These are phyloP conservation scores for Chloroidium sp. DNA, from an alignment of 163 green algal genomes.

Conservation along the genomic window DNA sequence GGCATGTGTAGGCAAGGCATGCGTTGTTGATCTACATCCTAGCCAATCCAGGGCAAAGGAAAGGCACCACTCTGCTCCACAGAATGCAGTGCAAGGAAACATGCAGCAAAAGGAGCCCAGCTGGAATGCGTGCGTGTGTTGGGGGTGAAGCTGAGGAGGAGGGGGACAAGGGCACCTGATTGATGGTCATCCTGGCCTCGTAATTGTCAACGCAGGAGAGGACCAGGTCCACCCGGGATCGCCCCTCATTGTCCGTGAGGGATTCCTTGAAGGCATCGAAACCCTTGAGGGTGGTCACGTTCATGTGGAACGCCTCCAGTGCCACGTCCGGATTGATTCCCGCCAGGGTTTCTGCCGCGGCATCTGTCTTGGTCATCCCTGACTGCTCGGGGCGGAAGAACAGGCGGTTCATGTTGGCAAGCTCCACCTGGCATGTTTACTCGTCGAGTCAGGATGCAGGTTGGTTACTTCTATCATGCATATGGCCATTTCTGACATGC, in stretches of 20 bases:
- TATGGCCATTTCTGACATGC: too few species aligned
- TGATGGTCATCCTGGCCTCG: conserved; percentile 95
- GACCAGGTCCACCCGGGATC: conserved; percentile 79
- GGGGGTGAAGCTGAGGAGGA: not conserved
- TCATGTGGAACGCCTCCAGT: conserved; percentile 87
- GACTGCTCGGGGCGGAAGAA: conserved; percentile 95
- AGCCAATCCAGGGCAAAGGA: not conserved
- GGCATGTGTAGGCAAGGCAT: too few species aligned
- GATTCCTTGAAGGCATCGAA: conserved; percentile 84
- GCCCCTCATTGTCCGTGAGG: conserved; percentile 25
- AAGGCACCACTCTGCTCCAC: not conserved
- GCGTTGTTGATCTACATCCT: too few species aligned
- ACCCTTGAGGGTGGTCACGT: conserved; percentile 91
- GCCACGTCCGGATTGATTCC: conserved; percentile 94
- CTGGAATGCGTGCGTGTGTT: conserved; percentile 2
- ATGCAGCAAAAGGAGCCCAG: too few species aligned
- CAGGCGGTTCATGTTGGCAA: conserved; percentile 98
- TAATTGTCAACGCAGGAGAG: conserved; percentile 98
- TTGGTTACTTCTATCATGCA: too few species aligned
- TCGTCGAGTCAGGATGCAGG: too few species aligned
- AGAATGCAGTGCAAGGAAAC: not conserved
- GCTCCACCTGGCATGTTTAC: conserved; percentile 54
- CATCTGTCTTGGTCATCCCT: conserved; percentile 96
- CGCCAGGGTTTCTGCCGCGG: conserved; percentile 74
- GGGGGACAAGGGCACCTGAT: conserved; percentile 54